These are phyloP conservation scores for Dimocarpus longan DNA, from an alignment of 345 rosid genomes.

Conservation along the genomic window DNA sequence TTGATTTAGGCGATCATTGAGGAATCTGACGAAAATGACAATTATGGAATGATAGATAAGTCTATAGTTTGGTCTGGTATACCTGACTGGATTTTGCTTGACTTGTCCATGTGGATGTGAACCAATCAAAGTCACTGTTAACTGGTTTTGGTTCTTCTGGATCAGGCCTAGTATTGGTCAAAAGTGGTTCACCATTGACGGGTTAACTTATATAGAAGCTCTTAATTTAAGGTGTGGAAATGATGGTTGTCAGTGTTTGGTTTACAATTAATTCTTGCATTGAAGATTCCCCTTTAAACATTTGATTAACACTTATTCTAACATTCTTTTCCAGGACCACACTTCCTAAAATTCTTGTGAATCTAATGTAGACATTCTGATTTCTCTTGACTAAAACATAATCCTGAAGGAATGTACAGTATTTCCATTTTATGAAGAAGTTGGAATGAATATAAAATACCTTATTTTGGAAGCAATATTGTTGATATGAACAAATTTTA, in stretches of 20 bases:
- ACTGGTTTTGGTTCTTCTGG: background rate
- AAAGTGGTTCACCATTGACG: background rate
- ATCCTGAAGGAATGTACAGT: background rate
- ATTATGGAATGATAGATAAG: background rate
- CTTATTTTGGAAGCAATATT: too few species aligned
- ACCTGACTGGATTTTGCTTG: background rate
- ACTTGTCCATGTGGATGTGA: background rate
- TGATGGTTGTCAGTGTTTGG: background rate
- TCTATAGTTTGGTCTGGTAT: background rate
- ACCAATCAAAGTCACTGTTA: background rate
- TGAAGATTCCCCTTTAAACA: background rate
- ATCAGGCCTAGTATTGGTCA: background rate
- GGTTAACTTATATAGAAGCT: background rate
- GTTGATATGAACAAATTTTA: too few species aligned
- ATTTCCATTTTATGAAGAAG: background rate
- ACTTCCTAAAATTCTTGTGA: background rate
- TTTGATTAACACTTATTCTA: background rate
- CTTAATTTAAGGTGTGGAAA: background rate
- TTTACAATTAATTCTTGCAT: background rate
- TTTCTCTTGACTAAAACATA: background rate
- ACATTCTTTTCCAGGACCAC: background rate
- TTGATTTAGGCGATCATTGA: constrained; percentile 86
- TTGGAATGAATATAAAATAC: background rate
- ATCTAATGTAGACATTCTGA: background rate
- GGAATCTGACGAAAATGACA: constrained; percentile 71